A percentile compares a stretch with the other conserved stretches of the same genome.
phyloP scores from a whole-genome alignment of 208 protist species.

The Trypanosoma scelopori region DNA sequence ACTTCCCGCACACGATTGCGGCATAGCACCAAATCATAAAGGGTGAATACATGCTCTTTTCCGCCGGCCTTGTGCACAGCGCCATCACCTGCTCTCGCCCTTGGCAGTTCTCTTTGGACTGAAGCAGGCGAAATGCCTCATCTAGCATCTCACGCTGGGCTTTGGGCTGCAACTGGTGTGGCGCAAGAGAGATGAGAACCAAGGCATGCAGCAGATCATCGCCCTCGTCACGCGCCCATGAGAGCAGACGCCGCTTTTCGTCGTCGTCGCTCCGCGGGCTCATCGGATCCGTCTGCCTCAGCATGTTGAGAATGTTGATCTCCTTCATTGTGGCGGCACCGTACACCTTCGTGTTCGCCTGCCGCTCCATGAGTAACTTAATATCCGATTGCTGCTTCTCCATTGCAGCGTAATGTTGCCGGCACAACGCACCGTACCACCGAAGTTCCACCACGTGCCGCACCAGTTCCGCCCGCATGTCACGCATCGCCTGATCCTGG shows the following conservation, averaged over 20 bases:
- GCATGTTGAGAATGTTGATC: slow-evolving; percentile 49
- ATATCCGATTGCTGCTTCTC: slow-evolving; percentile 57
- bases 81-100: slow-evolving; percentile 13
- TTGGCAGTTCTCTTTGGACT: slow-evolving; percentile 22
- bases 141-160: slow-evolving; percentile 44
- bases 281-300: slow-evolving; percentile 54
- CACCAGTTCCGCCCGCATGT: slow-evolving; percentile 71
- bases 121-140: slow-evolving; percentile 39
- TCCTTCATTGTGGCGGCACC: slow-evolving; percentile 73
- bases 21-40: slow-evolving; percentile 72
- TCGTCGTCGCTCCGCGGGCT: slow-evolving; percentile 45
- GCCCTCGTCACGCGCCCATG: slow-evolving; percentile 35
- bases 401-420: slow-evolving; percentile 39
- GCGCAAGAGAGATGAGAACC: slow-evolving; percentile 55
- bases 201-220: slow-evolving; percentile 46
- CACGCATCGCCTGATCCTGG: slow-evolving; percentile 38
- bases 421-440: slow-evolving; percentile 55
- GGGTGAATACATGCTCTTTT: slow-evolving; percentile 34
- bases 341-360: slow-evolving; percentile 64
- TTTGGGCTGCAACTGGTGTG: slow-evolving; percentile 35
- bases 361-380: slow-evolving; percentile 54
- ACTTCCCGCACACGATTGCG: slow-evolving; percentile 36
- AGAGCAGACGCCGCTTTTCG: slow-evolving; percentile 54
- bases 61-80: slow-evolving; percentile 25
- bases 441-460: slow-evolving; percentile 50